A percentile compares a stretch with the other conserved stretches of the same genome.
These are phyloP conservation scores for Aspergillus sp. DNA, from an alignment of 2,329 filamentous ascomycete species.

Conservation along the genomic window DNA sequence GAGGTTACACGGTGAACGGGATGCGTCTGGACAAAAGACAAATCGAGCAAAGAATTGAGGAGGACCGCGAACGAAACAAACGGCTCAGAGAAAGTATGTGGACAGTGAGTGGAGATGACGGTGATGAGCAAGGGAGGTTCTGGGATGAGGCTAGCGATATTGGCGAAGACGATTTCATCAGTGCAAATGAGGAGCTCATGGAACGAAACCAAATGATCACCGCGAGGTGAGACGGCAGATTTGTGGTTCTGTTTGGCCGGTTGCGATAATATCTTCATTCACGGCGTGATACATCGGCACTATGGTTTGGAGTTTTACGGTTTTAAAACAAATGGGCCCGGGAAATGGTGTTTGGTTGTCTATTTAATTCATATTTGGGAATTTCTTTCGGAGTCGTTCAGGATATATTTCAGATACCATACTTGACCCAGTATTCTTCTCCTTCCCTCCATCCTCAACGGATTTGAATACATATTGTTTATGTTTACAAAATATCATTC, in stretches of 20 bases:
- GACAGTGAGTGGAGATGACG: constrained; percentile 66
- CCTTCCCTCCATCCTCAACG: too few species aligned
- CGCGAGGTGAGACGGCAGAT: constrained; percentile 6
- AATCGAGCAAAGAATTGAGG: constrained; percentile 93
- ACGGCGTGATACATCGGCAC: too few species aligned
- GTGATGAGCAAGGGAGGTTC: constrained; percentile 71
- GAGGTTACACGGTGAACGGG: constrained; percentile 29
- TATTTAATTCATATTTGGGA: background rate
- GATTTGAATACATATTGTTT: too few species aligned
- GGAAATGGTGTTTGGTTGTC: background rate
- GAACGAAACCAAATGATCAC: constrained; percentile 47
- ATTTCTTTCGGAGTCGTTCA: background rate
- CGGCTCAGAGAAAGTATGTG: constrained; percentile 86
- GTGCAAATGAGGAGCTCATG: constrained; percentile 68
- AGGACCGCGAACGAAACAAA: constrained; percentile 94
- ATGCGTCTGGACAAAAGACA: constrained; percentile 72
- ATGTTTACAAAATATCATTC: too few species aligned
- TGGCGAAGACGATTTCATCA: constrained; percentile 77
- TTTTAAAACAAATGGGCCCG: background rate
- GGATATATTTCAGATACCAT: background rate
- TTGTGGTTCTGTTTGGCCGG: background rate
- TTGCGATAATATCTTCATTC: background rate
- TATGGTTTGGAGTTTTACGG: background rate
- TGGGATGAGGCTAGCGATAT: constrained; percentile 86
- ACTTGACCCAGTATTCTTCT: background rate